These are phyloP conservation scores for Coemansia guatemalensis DNA, from an alignment of 192 early-diverging fungal genomes.

Conservation along the genomic window DNA sequence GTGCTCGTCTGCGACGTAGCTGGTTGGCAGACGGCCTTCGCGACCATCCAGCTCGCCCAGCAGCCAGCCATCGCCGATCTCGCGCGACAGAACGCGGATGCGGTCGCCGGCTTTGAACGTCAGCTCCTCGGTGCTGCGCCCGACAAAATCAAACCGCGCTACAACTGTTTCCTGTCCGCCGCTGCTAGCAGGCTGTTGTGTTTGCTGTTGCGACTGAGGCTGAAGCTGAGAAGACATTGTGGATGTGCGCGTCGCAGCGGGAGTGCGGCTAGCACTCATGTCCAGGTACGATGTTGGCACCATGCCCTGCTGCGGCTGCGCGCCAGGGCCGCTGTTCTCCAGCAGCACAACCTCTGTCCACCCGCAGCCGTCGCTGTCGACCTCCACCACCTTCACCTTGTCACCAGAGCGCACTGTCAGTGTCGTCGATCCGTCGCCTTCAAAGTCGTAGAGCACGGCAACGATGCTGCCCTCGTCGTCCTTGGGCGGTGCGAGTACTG, in stretches of 20 bases:
- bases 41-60: slow-evolving; percentile 16
- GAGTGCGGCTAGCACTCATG: slow-evolving; percentile 16
- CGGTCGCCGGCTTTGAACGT: slow-evolving; percentile 27
- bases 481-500: neutral
- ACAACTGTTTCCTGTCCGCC: slow-evolving; percentile 13
- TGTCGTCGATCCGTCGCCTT: slow-evolving; percentile 32
- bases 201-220: neutral
- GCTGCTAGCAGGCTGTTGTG: neutral
- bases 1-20: slow-evolving; percentile 27
- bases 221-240: neutral
- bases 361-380: slow-evolving; percentile 33
- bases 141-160: slow-evolving; percentile 42
- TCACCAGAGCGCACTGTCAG: slow-evolving; percentile 34
- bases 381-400: slow-evolving; percentile 22
- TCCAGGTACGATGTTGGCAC: slow-evolving; percentile 44
- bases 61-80: slow-evolving; percentile 39
- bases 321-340: slow-evolving; percentile 1
- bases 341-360: slow-evolving; percentile 28
- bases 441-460: slow-evolving; percentile 39
- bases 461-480: neutral
- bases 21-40: slow-evolving; percentile 30
- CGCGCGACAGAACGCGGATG: slow-evolving; percentile 30
- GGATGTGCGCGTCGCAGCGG: neutral
- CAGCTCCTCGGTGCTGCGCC: slow-evolving; percentile 27
- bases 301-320: slow-evolving; percentile 27